A percentile compares a stretch with the other conserved stretches of the same genome.
Conservation (phyloP, 208 protist species). For the Acanthamoeba triangularis region DNA sequence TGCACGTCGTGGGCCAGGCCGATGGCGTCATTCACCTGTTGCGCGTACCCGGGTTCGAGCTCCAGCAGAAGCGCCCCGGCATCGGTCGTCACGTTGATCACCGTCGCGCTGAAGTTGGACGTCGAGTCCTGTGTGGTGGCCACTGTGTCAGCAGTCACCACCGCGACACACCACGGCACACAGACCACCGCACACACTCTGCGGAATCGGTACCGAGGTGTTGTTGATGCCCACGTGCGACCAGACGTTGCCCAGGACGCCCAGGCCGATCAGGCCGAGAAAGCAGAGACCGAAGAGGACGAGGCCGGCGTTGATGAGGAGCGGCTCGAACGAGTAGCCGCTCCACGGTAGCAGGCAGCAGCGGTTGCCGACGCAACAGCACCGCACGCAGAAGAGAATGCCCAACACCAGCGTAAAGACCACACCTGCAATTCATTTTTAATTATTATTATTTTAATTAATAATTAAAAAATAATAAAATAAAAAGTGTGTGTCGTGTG, state of each 20-base stretch:
- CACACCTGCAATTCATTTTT: not conserved
- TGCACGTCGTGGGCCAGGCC: not conserved
- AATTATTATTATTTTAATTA: not conserved
- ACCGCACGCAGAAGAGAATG: not conserved
- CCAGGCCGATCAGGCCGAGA: not conserved
- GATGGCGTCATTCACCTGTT: not conserved
- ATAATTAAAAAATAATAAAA: not conserved
- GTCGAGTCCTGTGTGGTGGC: not conserved
- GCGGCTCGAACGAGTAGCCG: not conserved
- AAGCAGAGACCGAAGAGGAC: not conserved
- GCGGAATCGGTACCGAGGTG: not conserved
- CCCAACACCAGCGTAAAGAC: not conserved
- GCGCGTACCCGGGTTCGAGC: not conserved
- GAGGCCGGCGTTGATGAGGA: not conserved
- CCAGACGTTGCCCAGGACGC: conserved; percentile 4
- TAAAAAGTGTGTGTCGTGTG: no score
- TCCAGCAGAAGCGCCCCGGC: not conserved
- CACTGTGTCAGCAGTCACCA: not conserved
- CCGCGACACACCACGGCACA: not conserved
- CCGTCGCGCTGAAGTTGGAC: not conserved
- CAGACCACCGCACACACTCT: not conserved
- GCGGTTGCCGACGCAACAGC: conserved; percentile 12
- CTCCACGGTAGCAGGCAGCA: conserved; percentile 13
- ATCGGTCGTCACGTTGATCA: not conserved
- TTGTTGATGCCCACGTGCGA: not conserved